phyloP scores from a whole-genome alignment of 140 eudicot genomes.

The Erigeron philadelphicus region DNA sequence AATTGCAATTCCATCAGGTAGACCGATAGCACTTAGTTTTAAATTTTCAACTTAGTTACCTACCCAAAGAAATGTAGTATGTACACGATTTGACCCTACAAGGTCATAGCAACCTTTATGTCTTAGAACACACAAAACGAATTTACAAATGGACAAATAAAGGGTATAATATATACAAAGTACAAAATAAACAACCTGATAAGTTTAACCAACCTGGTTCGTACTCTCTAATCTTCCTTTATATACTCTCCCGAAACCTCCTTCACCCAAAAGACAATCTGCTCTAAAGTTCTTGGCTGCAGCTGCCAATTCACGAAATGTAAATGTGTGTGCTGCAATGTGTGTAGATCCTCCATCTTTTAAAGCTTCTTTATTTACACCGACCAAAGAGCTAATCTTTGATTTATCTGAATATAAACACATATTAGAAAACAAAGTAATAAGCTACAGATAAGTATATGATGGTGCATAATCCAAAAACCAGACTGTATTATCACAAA shows the following conservation, averaged over 20 bases:
- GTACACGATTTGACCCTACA: not conserved
- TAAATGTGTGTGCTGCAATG: constrained; percentile 81
- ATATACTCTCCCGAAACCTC: constrained; percentile 88
- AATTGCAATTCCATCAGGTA: not conserved
- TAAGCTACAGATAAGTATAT: not conserved
- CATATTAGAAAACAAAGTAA: not conserved
- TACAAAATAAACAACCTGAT: not conserved
- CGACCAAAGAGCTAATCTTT: constrained; percentile 40
- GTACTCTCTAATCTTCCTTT: constrained; percentile 74
- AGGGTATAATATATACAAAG: not conserved
- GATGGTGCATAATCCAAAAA: not conserved
- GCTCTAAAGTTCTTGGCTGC: constrained; percentile 85
- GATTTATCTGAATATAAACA: constrained; percentile 48
- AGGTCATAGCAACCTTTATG: not conserved
- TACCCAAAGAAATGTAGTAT: not conserved
- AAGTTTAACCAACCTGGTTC: constrained; percentile 52
- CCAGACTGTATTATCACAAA: constrained; percentile 7
- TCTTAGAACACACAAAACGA: not conserved
- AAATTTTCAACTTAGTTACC: not conserved
- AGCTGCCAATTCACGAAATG: constrained; percentile 87
- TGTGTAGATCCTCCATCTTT: constrained; percentile 71
- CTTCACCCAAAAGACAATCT: constrained; percentile 88
- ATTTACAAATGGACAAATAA: not conserved
- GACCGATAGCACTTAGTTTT: not conserved
- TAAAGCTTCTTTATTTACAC: constrained; percentile 48